Evolutionary conservation across 345 rosid genomes (phyloP).

Genomic region (Kernera saxatilis): DNA sequence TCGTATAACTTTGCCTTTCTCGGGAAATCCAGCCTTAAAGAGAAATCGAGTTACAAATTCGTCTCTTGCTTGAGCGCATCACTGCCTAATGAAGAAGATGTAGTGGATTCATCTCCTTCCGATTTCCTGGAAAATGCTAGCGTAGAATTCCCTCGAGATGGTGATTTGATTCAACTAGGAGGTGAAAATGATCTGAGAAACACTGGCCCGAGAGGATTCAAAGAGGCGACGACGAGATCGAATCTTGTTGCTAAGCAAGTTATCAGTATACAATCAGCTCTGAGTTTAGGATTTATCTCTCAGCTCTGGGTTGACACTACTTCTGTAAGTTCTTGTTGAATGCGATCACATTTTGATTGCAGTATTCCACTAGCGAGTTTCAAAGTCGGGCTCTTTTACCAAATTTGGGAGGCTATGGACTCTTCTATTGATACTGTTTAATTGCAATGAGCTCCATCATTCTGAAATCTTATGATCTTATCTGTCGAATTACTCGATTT

Average conservation of each 20-base stretch:
- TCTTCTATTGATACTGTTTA: background rate
- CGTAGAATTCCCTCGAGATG: background rate
- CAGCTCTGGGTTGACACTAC: constrained; percentile 79
- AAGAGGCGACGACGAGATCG: constrained; percentile 52
- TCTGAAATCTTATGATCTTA: background rate
- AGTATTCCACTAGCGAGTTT: background rate
- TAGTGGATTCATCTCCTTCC: constrained; percentile 15
- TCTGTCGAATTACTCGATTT: background rate
- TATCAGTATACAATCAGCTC: constrained; percentile 68
- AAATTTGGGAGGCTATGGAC: background rate
- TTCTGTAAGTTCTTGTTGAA: constrained; percentile 39
- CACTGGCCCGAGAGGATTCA: constrained; percentile 32
- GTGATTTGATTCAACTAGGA: constrained; percentile 22
- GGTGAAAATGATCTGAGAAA: background rate
- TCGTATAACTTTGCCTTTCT: background rate
- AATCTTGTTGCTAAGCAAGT: constrained; percentile 82
- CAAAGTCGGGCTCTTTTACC: background rate
- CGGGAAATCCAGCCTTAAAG: constrained; percentile 37
- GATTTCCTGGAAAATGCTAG: constrained; percentile 9
- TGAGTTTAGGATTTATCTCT: constrained; percentile 67
- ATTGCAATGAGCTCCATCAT: background rate
- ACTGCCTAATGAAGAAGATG: constrained; percentile 13
- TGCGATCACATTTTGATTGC: background rate
- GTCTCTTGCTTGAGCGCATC: constrained; percentile 10
- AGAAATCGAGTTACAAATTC: constrained; percentile 13